Conservation (phyloP, 2,329 filamentous ascomycete species). For the Verticillium albo-atrum region DNA sequence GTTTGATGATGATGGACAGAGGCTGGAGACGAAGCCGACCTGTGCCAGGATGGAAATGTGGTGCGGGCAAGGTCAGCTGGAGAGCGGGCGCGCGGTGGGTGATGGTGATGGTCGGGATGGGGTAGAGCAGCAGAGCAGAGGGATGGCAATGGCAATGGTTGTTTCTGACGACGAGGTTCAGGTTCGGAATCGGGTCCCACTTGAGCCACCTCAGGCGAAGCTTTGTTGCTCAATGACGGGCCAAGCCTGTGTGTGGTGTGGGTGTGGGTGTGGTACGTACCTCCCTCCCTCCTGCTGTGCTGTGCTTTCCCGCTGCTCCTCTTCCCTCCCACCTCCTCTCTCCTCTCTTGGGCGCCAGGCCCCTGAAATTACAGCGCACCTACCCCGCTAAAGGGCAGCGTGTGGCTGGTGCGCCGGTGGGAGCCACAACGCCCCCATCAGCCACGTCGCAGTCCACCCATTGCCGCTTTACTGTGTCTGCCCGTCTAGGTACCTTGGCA, state of each 20-base stretch:
- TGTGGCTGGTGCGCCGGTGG: background rate
- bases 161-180: background rate
- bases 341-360: background rate
- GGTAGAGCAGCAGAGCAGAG: conserved; percentile 1
- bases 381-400: background rate
- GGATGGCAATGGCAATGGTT: background rate
- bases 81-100: background rate
- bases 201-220: background rate
- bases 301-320: background rate
- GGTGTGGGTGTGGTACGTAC: background rate
- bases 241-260: too few species aligned
- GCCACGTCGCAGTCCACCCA: background rate
- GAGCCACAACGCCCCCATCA: background rate
- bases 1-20: background rate
- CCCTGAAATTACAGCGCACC: background rate
- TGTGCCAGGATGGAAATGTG: background rate
- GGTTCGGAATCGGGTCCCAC: background rate
- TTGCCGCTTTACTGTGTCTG: background rate
- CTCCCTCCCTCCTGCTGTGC: background rate
- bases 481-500: too few species aligned
- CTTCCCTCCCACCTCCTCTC: background rate
- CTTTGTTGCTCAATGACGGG: background rate
- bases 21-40: background rate
- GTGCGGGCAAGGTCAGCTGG: background rate
- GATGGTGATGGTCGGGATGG: background rate